Conservation (phyloP, 1,284 basidiomycete species). For the Sanghuangporus baumii region DNA sequence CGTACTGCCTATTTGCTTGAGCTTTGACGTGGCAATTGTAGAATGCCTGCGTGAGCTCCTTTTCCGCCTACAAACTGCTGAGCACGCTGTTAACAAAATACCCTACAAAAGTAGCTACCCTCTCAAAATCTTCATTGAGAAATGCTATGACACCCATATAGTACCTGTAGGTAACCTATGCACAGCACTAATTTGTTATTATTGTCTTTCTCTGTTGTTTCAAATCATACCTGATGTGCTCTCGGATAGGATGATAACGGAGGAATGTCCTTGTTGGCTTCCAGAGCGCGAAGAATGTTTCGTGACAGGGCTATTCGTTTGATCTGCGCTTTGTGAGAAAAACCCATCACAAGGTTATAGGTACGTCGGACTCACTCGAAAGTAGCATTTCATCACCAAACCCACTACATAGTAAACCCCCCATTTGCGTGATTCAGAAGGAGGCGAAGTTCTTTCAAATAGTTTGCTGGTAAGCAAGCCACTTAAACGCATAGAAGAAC, state of each 20-base stretch:
- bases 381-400: constrained; percentile 90
- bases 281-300: constrained; percentile 86
- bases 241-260: constrained; percentile 71
- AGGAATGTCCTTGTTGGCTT: constrained; percentile 82
- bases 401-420: constrained; percentile 95
- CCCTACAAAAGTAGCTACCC: constrained; percentile 37
- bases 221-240: constrained; percentile 71
- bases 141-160: constrained; percentile 94
- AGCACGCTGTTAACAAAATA: not conserved
- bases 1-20: constrained; percentile 77
- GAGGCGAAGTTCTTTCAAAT: constrained; percentile 49
- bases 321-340: constrained; percentile 38
- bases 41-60: constrained; percentile 79
- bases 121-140: constrained; percentile 85
- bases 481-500: not conserved
- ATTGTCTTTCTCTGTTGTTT: not conserved
- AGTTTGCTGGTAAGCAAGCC: not conserved
- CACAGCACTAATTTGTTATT: not conserved
- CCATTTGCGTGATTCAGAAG: constrained; percentile 81
- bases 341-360: not conserved
- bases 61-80: constrained; percentile 55
- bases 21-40: constrained; percentile 70
- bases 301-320: constrained; percentile 88
- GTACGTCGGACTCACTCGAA: constrained; percentile 56
- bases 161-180: constrained; percentile 83